Percentiles rank a stretch among this genome's conserved stretches.
phyloP scores from a whole-genome alignment of 169 alveolate species.

The Eimeria sp. region DNA sequence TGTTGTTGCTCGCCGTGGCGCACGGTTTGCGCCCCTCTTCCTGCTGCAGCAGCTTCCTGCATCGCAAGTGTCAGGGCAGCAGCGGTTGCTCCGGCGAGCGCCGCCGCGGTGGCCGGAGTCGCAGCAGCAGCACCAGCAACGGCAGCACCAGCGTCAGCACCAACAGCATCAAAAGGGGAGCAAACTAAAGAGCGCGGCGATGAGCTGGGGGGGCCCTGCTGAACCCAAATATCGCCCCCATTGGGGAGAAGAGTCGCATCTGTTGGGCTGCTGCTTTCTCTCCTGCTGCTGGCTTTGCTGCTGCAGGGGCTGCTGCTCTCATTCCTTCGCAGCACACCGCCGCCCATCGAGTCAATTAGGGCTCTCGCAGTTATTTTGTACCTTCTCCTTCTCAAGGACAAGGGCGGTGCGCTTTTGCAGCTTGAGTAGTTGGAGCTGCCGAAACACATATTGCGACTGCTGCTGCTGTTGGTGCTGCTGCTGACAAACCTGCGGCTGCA shows the following conservation, averaged over 20 bases:
- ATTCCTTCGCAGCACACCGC: background rate
- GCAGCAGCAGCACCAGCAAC: background rate
- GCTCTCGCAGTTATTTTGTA: background rate
- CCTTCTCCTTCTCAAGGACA: background rate
- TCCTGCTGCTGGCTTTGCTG: conserved; percentile 38
- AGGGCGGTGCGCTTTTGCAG: conserved; percentile 24
- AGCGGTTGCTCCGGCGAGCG: conserved; percentile 42
- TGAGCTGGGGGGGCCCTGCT: background rate
- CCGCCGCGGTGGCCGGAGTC: background rate
- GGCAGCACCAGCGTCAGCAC: background rate
- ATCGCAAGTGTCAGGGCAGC: conserved; percentile 18
- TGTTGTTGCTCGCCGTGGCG: background rate
- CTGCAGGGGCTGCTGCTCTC: conserved; percentile 36
- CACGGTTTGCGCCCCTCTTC: background rate
- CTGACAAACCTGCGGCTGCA: conserved; percentile 1
- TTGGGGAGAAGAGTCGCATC: background rate
- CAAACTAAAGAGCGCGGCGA: conserved; percentile 13
- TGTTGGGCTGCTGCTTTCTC: conserved; percentile 21
- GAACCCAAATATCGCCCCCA: background rate
- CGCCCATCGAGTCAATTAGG: background rate
- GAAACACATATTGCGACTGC: background rate
- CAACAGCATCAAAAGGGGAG: conserved; percentile 13
- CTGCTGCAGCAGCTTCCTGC: conserved; percentile 29
- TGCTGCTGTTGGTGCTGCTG: background rate
- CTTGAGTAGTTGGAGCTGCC: background rate